Percentiles rank a stretch among this genome's conserved stretches.
These are phyloP conservation scores for Pilatotrama ljubarskyi DNA, from an alignment of 768 basidiomycete genomes.

Conservation along the genomic window DNA sequence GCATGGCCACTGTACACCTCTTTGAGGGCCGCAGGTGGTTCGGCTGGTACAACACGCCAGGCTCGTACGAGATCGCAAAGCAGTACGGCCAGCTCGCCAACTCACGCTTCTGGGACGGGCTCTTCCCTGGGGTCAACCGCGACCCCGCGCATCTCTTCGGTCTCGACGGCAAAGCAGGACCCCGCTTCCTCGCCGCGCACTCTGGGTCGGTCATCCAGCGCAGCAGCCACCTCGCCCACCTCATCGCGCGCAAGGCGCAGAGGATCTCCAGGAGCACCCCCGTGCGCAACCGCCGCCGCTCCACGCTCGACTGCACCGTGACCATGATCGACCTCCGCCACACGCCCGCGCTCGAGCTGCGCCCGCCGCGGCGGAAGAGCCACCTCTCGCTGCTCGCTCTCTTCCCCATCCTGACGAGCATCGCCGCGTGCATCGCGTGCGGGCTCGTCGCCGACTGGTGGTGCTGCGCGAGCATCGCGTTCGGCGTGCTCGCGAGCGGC, in stretches of 20 bases:
- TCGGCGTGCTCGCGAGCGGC: slow-evolving; percentile 17
- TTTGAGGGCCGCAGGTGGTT: slow-evolving; percentile 12
- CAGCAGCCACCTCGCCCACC: slow-evolving; percentile 15
- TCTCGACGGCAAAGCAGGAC: slow-evolving; percentile 12
- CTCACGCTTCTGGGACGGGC: slow-evolving; percentile 17
- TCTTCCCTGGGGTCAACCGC: slow-evolving; percentile 16
- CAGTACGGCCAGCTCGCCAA: slow-evolving; percentile 19
- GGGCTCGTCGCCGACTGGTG: slow-evolving; percentile 17
- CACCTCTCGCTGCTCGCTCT: background rate
- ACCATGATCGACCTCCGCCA: slow-evolving; percentile 1
- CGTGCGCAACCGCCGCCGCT: background rate
- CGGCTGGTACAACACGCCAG: slow-evolving; percentile 21
- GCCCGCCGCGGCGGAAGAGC: background rate
- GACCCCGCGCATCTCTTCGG: slow-evolving; percentile 18
- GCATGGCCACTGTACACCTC: slow-evolving; percentile 20
- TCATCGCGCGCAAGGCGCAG: slow-evolving; percentile 9
- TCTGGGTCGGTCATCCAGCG: slow-evolving; percentile 3
- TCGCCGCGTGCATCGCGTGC: slow-evolving; percentile 10
- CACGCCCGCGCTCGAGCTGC: background rate
- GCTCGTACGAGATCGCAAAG: slow-evolving; percentile 20
- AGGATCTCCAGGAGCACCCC: background rate
- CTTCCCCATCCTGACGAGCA: slow-evolving; percentile 8
- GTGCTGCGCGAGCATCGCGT: slow-evolving; percentile 18
- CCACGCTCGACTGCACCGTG: slow-evolving; percentile 3
- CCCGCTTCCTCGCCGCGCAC: slow-evolving; percentile 15